A percentile compares a stretch with the other conserved stretches of the same genome.
These are phyloP conservation scores for Triticum turgidum DNA, from an alignment of 176 grass and related monocot species.

Conservation along the genomic window DNA sequence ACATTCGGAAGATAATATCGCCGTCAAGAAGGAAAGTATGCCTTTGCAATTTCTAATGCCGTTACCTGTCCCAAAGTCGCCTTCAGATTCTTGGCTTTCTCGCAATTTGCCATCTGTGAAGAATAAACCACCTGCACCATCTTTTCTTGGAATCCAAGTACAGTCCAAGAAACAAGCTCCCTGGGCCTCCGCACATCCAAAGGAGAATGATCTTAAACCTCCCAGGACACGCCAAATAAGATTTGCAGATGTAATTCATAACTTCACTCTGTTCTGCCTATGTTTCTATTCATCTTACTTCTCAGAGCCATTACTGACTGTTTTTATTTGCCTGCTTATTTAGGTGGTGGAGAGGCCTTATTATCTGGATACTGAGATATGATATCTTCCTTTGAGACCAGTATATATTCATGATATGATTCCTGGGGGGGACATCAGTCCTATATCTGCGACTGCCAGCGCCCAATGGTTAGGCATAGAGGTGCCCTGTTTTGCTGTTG, in stretches of 20 bases:
- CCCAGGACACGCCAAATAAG: conserved; percentile 50
- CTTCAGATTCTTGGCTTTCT: conserved; percentile 98
- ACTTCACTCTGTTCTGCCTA: neutral
- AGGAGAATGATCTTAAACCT: conserved; percentile 53
- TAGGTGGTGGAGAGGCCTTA: conserved; percentile 58
- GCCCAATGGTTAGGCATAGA: neutral
- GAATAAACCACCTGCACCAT: conserved; percentile 56
- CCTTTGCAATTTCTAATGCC: conserved; percentile 50
- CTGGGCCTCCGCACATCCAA: conserved; percentile 20
- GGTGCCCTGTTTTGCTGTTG: neutral
- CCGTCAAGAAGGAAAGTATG: conserved; percentile 30
- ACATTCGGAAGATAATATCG: conserved; percentile 16
- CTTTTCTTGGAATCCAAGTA: conserved; percentile 89
- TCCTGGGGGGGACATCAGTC: neutral
- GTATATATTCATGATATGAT: neutral
- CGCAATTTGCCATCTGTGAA: conserved; percentile 69
- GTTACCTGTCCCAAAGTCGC: conserved; percentile 79
- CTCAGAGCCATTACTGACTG: neutral
- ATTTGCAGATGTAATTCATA: conserved; percentile 77
- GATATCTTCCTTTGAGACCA: conserved; percentile 13
- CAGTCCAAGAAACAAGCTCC: conserved; percentile 72
- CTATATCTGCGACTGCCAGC: too few species aligned
- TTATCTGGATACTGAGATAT: conserved; percentile 57
- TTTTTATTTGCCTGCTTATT: conserved; percentile 22
- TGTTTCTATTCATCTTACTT: neutral